phyloP scores from a whole-genome alignment of 768 basidiomycete genomes.

The Hericium coralloides region DNA sequence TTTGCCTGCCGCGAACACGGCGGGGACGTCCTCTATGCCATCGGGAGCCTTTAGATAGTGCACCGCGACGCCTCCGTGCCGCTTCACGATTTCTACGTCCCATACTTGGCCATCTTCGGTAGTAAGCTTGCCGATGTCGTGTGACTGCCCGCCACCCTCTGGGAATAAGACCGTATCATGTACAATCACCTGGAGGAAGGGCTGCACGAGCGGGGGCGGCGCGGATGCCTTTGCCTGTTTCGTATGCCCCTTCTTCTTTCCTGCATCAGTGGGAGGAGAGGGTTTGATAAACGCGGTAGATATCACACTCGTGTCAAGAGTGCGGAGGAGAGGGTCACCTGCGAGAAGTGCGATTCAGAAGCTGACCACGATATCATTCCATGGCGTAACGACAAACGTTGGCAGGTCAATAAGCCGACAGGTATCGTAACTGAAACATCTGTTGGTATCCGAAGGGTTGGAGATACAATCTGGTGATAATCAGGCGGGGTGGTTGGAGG shows the following conservation, averaged over 20 bases:
- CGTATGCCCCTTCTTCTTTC: conserved; percentile 34
- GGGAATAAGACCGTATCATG: conserved; percentile 78
- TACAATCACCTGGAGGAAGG: conserved; percentile 56
- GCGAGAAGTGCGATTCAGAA: conserved; percentile 1
- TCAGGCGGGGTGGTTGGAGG: conserved; percentile 35
- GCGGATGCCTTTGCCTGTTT: conserved; percentile 51
- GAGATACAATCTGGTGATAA: conserved; percentile 60
- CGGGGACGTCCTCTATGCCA: conserved; percentile 33
- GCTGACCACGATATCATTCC: neutral
- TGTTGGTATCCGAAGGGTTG: conserved; percentile 44
- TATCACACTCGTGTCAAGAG: conserved; percentile 50
- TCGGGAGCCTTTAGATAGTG: conserved; percentile 51
- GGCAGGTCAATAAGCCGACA: conserved; percentile 73
- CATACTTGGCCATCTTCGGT: conserved; percentile 37
- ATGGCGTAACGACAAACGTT: conserved; percentile 38
- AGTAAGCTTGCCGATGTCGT: conserved; percentile 55
- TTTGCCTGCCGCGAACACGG: conserved; percentile 41
- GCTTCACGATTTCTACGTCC: conserved; percentile 56
- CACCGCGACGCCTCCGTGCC: conserved; percentile 65
- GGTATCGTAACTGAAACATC: conserved; percentile 45
- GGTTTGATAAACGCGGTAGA: conserved; percentile 39
- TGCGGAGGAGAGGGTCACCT: conserved; percentile 65
- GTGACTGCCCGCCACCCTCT: conserved; percentile 77
- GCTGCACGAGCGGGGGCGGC: conserved; percentile 33
- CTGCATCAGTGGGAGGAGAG: conserved; percentile 24